Evolutionary conservation across 2,329 filamentous ascomycete genomes (phyloP), one percentile per base, ranked within the genome.

Genomic region (Elsinoe ampelina): DNA sequence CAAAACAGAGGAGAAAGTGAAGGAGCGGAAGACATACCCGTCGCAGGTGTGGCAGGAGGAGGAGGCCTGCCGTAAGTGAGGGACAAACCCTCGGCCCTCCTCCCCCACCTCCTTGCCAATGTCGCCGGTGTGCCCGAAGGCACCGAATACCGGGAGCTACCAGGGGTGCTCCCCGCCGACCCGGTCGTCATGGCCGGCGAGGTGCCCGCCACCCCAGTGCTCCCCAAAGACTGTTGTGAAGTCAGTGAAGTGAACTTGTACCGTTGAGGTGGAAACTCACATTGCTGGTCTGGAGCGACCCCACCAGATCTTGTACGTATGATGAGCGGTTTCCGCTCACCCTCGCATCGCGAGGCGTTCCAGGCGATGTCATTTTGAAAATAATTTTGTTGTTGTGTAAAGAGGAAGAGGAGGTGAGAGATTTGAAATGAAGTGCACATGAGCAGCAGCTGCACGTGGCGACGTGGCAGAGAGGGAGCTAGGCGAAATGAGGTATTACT

Each of bases 121-220:
- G 48, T 52, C 32, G 34, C 15, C 34, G 19, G 15, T 15, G 32
- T 13, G 34, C 48, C 48, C 48, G 34, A 32, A 15, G 48, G 30
- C n/a, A 20, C 32, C 15, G 7, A 15, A n/a, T 19, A 22, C 12
- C 15, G n/a, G 11, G 32, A 34, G 15, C 26, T 19, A 19, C 34
- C 38, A 34, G 48, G 32, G 48, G 48, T 52, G 15, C 30, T 36
- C 48, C 48, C 48, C 48, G n/a, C 48, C 34, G 48, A 52, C 32
- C 48, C 48, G 11, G 12, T 39, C 15, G 48, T 32, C 17, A 17
- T 52, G 48, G 48, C 26, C 48, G 48, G 48, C 34, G 48, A 39
- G 48, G 32, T 13, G 48, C 34, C 32, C 34, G 26, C 48, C 34
- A 15, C 48, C 35, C 26, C 48, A 38, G 34, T 35, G 10, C 38